phyloP scores from a whole-genome alignment of 768 basidiomycete species.

The Suillus clintonianus region DNA sequence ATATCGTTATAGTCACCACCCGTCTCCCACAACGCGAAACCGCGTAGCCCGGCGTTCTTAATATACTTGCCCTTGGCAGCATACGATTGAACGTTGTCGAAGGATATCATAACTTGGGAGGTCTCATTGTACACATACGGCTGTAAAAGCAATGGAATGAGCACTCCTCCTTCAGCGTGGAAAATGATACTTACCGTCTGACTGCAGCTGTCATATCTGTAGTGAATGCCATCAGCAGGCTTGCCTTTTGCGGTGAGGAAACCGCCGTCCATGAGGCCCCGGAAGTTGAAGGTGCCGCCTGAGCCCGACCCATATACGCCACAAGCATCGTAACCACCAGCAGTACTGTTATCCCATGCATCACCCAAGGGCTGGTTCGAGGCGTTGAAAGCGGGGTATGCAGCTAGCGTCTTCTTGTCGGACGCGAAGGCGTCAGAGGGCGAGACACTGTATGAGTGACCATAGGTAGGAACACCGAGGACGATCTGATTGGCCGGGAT shows the following conservation, averaged over 20 bases:
- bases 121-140: conserved; percentile 65
- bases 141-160: conserved; percentile 36
- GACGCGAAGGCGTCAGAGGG: conserved; percentile 36
- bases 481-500: conserved; percentile 73
- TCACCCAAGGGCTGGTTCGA: conserved; percentile 53
- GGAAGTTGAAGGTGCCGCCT: conserved; percentile 59
- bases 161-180: background rate
- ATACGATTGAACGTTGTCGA: conserved; percentile 62
- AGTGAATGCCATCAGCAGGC: conserved; percentile 46
- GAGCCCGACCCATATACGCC: conserved; percentile 47
- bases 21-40: conserved; percentile 75
- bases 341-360: conserved; percentile 45
- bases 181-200: conserved; percentile 57
- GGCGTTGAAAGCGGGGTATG: conserved; percentile 53
- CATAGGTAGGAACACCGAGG: conserved; percentile 81
- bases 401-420: conserved; percentile 37
- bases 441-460: conserved; percentile 65
- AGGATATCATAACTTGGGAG: conserved; percentile 62
- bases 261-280: conserved; percentile 58
- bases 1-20: conserved; percentile 63
- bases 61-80: conserved; percentile 63
- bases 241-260: conserved; percentile 42
- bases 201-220: conserved; percentile 64
- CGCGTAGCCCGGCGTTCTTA: conserved; percentile 50
- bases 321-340: conserved; percentile 52